Evolutionary conservation across 345 rosid species (phyloP).

Genomic region (Salix caprea): DNA sequence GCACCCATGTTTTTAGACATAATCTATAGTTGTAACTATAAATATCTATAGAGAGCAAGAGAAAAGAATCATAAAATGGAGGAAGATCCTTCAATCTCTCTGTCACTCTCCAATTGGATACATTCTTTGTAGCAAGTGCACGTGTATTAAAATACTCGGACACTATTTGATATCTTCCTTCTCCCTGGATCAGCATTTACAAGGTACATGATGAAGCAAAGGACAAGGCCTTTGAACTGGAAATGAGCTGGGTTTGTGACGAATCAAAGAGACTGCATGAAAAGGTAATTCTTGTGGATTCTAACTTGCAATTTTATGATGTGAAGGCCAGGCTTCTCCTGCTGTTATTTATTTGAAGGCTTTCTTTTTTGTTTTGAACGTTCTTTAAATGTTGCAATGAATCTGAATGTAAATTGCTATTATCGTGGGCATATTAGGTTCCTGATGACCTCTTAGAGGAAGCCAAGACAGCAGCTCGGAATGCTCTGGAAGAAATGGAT

Average conservation of each 20-base stretch:
- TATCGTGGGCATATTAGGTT: slow-evolving; percentile 41
- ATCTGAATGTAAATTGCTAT: neutral
- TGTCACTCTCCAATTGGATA: neutral
- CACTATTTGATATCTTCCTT: neutral
- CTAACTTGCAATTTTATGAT: neutral
- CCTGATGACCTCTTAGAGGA: slow-evolving; percentile 88
- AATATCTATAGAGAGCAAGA: neutral
- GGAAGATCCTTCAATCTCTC: neutral
- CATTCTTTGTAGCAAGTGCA: neutral
- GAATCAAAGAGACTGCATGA: slow-evolving; percentile 82
- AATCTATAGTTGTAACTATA: neutral
- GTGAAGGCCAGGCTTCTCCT: neutral
- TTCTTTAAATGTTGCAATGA: neutral
- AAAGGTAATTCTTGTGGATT: slow-evolving; percentile 47
- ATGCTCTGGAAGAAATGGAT: slow-evolving; percentile 96
- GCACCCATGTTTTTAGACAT: neutral
- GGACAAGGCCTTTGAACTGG: slow-evolving; percentile 94
- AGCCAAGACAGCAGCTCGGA: slow-evolving; percentile 83
- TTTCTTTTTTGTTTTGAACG: too few relatives aligned
- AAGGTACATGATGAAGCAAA: slow-evolving; percentile 97
- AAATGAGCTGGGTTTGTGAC: slow-evolving; percentile 96
- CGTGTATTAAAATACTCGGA: neutral
- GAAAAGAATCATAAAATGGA: neutral
- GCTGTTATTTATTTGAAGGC: neutral
- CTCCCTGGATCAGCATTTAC: slow-evolving; percentile 56